These are phyloP conservation scores for Hemileia vastatrix DNA, from an alignment of 1,284 basidiomycete species.

Conservation along the genomic window DNA sequence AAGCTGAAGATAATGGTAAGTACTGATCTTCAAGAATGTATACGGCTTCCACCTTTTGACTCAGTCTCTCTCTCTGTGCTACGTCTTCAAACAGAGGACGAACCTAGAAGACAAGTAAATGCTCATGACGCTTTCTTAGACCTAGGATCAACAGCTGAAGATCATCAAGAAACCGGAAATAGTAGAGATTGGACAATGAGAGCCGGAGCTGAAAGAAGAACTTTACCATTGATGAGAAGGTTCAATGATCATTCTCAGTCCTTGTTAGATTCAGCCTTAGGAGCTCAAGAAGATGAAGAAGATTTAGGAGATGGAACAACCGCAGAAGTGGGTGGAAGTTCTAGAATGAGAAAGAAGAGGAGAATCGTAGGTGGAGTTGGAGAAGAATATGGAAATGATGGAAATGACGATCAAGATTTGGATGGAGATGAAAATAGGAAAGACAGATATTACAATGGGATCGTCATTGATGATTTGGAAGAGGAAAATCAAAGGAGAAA, in stretches of 20 bases:
- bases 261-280: slow-evolving; percentile 36
- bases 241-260: slow-evolving; percentile 40
- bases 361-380: slow-evolving; percentile 36
- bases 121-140: no score
- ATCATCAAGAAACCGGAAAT: slow-evolving; percentile 40
- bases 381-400: slow-evolving; percentile 31
- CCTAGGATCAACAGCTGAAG: slow-evolving; percentile 38
- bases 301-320: no score
- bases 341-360: slow-evolving; percentile 19
- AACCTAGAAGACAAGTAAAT: slow-evolving; percentile 30
- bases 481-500: slow-evolving; percentile 23
- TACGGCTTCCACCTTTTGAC: neutral
- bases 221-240: slow-evolving; percentile 37
- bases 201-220: slow-evolving; percentile 33
- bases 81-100: slow-evolving; percentile 24
- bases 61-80: neutral
- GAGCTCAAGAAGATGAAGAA: no score
- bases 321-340: slow-evolving; percentile 18
- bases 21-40: neutral
- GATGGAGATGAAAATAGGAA: slow-evolving; percentile 2
- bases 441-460: slow-evolving; percentile 31
- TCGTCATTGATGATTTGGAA: slow-evolving; percentile 39
- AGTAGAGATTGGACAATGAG: slow-evolving; percentile 42
- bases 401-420: no score
- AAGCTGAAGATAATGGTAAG: slow-evolving; percentile 37